phyloP scores from a whole-genome alignment of 768 basidiomycete genomes.

The Pholiota molesta region DNA sequence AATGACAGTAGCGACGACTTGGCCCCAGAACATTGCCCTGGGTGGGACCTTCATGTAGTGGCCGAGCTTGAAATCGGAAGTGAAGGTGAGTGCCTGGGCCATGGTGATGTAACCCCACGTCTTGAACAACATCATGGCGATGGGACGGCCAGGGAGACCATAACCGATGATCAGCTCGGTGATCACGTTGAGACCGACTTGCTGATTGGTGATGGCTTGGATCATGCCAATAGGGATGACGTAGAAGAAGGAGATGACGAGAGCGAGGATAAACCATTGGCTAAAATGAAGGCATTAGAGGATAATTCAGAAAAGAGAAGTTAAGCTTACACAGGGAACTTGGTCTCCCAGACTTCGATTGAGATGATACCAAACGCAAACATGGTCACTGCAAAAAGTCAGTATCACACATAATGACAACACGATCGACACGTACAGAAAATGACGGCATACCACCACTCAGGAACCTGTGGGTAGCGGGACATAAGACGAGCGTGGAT shows the following conservation, averaged over 20 bases:
- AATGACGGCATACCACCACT: constrained; percentile 82
- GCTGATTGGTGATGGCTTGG: constrained; percentile 79
- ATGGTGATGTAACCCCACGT: constrained; percentile 78
- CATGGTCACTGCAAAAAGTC: constrained; percentile 46
- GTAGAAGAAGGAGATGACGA: constrained; percentile 68
- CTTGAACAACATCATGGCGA: constrained; percentile 90
- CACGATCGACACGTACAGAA: constrained; percentile 49
- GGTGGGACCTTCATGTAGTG: constrained; percentile 82
- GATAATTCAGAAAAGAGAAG: not conserved
- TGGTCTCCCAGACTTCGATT: constrained; percentile 75
- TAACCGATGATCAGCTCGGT: constrained; percentile 85
- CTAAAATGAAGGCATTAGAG: constrained; percentile 17
- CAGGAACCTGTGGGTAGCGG: constrained; percentile 72
- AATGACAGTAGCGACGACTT: constrained; percentile 67
- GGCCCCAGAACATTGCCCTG: constrained; percentile 68
- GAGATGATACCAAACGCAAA: constrained; percentile 68
- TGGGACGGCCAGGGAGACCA: constrained; percentile 72
- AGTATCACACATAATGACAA: not conserved
- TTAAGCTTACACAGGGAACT: constrained; percentile 64
- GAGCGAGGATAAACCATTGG: constrained; percentile 65
- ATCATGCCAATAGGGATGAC: constrained; percentile 72
- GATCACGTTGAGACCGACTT: constrained; percentile 75
- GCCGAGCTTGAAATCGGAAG: constrained; percentile 78
- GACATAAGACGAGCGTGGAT: constrained; percentile 85
- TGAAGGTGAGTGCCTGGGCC: constrained; percentile 69